Base-by-base conservation (phyloP, 352 stramenopile species). In the Globisporangium echinulatum region DNA sequence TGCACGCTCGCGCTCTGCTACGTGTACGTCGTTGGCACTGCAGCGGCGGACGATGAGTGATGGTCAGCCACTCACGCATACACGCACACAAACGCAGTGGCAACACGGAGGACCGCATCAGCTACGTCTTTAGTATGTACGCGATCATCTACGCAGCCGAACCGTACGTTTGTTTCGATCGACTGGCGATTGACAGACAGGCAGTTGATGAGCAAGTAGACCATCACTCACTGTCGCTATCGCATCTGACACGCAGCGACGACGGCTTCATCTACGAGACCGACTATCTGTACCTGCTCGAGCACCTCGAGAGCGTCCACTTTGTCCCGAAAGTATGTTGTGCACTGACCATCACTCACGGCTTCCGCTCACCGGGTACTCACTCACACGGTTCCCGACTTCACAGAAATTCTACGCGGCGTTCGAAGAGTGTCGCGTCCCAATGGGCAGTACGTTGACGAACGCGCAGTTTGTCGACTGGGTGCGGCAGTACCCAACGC, bases 41-140 rank as follows among this genome's bases (percentile, higher is more conserved):
- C 25, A 33, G 25, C 25, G 2, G 2, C 2, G 25, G 25, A 33
- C 25, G 25, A 33, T 33, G 25, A 33, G 25, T 3, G 25, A 33
- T 33, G 25, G 25, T 33, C 25, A 33, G 25, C 25, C 25, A 33
- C 25, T 33, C 25, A 33, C 25, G 25, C 25, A 33, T 33, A 3
- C 25, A 33, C 25, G 25, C 25, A 33, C 25, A 33, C 25, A 33
- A 33, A 33, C 25, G 25, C 60, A 94, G 85, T 68, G 85, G 85
- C 53, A 92, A 91, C 66, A 92, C 82, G 42, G 85, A 94, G 59
- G 85, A 94, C 66, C 79, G 84, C n/a, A 88, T 94, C 62, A 86
- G 78, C 67, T 94, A 92, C 65, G 77, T 94, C 25, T 94, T 94
- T 59, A 82, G 69, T 19, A 94, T 94, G 85, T 92, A 92, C 70